Evolutionary conservation across 257 asterid genomes (phyloP), one percentile per base, ranked within the genome.

Genomic region (Nicotiana tabacum): DNA sequence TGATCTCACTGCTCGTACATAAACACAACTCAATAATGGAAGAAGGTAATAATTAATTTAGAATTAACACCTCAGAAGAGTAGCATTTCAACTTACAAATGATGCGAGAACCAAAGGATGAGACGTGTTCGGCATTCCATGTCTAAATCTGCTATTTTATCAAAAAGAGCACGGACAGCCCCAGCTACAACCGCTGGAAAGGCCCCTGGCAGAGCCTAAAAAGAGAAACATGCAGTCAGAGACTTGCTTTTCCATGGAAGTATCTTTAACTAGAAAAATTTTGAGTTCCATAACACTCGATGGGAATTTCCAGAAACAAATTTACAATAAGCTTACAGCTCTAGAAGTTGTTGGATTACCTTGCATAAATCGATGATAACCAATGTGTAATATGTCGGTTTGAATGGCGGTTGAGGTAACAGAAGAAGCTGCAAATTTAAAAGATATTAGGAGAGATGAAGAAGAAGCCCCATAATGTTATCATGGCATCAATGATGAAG

Each of bases 121-220:
- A 96, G 97, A 81, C 98, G 99, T 39, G 93, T 93, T 37, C 97
- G 90, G 86, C 99, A 94, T 85, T 96, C 99, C 99, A 96, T 96
- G 85, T 96, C 99, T 81, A 96, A 76, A 78, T 94, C 97, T 85
- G 95, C 90, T 87, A 96, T 94, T 90, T 86, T 93, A 78, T 96
- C 98, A 85, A 94, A 96, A 84, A 94, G 98, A 72, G 95, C 91
- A 68, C 99, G 98, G 66, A 96, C 99, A 60, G 98, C 99, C 86
- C 99, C 98, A 0, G 99, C 99, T 61, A 96, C 93, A 83, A 96
- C 98, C 62, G 98, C 97, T 8, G 98, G 99, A 88, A 96, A 96
- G 85, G 99, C 99, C 86, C 99, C 99, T 24, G 99, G 99, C 90
- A 96, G 98, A 86, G 98, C 98, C 99, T 96, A 87, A 66, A 85